Percentiles rank a stretch among this genome's conserved stretches.
Evolutionary conservation across 2,329 filamentous ascomycete genomes (phyloP).

Genomic region (Epichloe amarillans): DNA sequence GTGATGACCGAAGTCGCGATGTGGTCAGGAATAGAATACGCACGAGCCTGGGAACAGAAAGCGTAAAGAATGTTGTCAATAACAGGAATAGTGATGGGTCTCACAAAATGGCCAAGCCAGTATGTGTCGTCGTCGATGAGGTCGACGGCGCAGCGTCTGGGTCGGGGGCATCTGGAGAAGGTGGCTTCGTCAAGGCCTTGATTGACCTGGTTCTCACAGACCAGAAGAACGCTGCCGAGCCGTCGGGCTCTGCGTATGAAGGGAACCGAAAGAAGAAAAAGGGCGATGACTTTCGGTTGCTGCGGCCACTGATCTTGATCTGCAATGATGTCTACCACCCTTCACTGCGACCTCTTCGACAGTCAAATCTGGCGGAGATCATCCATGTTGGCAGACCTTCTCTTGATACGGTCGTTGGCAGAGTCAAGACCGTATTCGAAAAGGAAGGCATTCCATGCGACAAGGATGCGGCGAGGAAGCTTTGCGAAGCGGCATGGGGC

Average conservation of each 20-base stretch:
- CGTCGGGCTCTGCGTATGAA: slow-evolving; percentile 12
- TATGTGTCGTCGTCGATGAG: slow-evolving; percentile 92
- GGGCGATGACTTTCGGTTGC: slow-evolving; percentile 73
- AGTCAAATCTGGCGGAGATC: slow-evolving; percentile 73
- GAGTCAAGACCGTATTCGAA: slow-evolving; percentile 73
- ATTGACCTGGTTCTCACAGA: slow-evolving; percentile 82
- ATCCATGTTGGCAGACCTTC: slow-evolving; percentile 84
- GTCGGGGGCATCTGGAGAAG: slow-evolving; percentile 64
- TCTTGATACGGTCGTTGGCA: slow-evolving; percentile 68
- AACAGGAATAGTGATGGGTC: slow-evolving; percentile 39
- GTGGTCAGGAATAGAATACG: slow-evolving; percentile 86
- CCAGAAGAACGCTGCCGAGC: slow-evolving; percentile 52
- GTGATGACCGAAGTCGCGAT: slow-evolving; percentile 79
- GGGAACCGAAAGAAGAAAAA: slow-evolving; percentile 47
- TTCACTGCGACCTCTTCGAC: slow-evolving; percentile 72
- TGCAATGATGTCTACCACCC: slow-evolving; percentile 97
- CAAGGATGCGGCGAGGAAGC: slow-evolving; percentile 70
- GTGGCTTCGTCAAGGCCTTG: slow-evolving; percentile 87
- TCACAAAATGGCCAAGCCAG: slow-evolving; percentile 65
- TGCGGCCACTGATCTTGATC: slow-evolving; percentile 82
- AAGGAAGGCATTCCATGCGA: slow-evolving; percentile 84
- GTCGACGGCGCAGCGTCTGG: slow-evolving; percentile 88
- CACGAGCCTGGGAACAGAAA: slow-evolving; percentile 88
- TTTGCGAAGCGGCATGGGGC: slow-evolving; percentile 76
- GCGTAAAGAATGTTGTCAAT: slow-evolving; percentile 64